Conservation (phyloP, 495 filamentous ascomycete species). For the Alectoria sarmentosa region DNA sequence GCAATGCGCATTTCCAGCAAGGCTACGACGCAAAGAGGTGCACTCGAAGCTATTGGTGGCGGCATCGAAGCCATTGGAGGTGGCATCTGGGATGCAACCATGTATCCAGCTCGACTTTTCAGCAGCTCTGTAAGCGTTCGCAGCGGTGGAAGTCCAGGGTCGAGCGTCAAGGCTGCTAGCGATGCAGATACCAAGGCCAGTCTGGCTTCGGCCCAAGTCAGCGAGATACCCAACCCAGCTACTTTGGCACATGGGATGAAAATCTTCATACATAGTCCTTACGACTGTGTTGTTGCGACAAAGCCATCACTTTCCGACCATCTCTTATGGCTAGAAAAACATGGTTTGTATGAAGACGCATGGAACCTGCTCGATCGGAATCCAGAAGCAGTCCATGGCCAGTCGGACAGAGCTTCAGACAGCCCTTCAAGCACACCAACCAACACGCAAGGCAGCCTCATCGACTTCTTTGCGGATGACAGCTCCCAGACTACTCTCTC, state of each 20-base stretch:
- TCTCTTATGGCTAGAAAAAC: conserved; percentile 74
- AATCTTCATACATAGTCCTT: conserved; percentile 93
- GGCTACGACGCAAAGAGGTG: conserved; percentile 53
- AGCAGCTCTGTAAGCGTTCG: conserved; percentile 77
- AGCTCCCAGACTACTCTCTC: conserved; percentile 50
- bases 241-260: conserved; percentile 64
- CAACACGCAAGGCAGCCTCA: conserved; percentile 35
- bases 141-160: conserved; percentile 58
- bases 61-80: conserved; percentile 49
- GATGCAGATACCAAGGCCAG: conserved; percentile 40
- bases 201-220: conserved; percentile 29
- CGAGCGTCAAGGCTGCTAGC: conserved; percentile 40
- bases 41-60: conserved; percentile 59
- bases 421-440: conserved; percentile 25
- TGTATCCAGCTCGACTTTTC: conserved; percentile 78
- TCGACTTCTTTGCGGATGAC: conserved; percentile 76
- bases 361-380: conserved; percentile 85
- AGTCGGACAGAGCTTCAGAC: conserved; percentile 38
- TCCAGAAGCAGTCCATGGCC: conserved; percentile 46
- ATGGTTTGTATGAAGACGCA: conserved; percentile 69
- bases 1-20: conserved; percentile 56
- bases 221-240: conserved; percentile 27
- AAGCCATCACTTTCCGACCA: conserved; percentile 81
- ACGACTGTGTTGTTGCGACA: conserved; percentile 83
- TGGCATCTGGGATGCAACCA: conserved; percentile 69